Percentiles rank a stretch among this genome's conserved stretches.
These are phyloP conservation scores for Euphorbia tirucalli DNA, from an alignment of 345 rosid species.

Conservation along the genomic window DNA sequence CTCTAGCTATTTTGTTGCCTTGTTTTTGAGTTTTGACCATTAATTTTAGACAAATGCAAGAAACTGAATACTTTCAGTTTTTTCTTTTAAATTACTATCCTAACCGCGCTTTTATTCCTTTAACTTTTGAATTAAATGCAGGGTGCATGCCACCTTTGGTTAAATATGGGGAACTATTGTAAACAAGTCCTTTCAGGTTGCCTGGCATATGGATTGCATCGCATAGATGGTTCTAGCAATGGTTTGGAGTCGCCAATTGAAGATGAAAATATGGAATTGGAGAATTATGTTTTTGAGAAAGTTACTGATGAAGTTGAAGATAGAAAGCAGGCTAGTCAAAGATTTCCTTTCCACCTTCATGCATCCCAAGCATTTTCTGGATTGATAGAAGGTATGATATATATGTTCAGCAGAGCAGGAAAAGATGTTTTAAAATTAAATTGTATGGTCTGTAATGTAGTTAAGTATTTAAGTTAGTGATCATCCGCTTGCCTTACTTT, in stretches of 20 bases:
- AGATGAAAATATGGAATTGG: conserved; percentile 86
- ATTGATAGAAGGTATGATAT: conserved; percentile 69
- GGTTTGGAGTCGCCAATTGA: conserved; percentile 53
- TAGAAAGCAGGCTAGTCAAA: conserved; percentile 54
- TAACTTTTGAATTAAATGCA: conserved; percentile 36
- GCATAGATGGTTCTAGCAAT: conserved; percentile 49
- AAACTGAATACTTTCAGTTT: neutral
- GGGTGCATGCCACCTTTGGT: conserved; percentile 87
- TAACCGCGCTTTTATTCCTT: neutral
- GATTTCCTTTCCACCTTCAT: conserved; percentile 84
- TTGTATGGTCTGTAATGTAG: neutral
- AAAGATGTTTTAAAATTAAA: conserved; percentile 2
- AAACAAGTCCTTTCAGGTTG: conserved; percentile 65
- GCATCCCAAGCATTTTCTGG: conserved; percentile 53
- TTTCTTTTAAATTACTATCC: neutral
- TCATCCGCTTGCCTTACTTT: neutral
- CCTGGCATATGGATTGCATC: conserved; percentile 43
- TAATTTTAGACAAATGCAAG: neutral
- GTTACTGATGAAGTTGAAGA: conserved; percentile 71
- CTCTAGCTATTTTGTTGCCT: neutral
- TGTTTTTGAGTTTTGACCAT: neutral
- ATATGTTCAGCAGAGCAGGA: conserved; percentile 5
- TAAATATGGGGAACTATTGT: conserved; percentile 64
- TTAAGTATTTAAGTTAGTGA: neutral
- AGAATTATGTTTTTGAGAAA: conserved; percentile 65